Conservation (phyloP, 1,139 yeast species). For the Fermentozyma sake region DNA sequence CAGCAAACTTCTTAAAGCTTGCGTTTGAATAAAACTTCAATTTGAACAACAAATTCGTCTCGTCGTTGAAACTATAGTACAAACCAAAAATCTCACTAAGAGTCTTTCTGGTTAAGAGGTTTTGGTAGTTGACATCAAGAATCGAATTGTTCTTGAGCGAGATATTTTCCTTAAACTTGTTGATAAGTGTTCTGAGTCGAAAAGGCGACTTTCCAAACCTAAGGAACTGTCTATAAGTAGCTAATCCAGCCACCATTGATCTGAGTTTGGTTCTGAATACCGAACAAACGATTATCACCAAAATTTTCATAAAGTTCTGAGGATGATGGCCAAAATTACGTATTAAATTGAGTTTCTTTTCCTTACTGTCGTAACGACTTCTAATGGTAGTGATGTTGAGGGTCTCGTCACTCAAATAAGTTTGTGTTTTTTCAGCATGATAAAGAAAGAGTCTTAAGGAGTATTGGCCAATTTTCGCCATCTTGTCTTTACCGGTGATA, state of each 20-base stretch:
- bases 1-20: constrained; percentile 11
- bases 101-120: constrained; percentile 11
- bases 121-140: constrained; percentile 8
- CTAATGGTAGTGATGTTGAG: constrained; percentile 29
- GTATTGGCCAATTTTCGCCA: constrained; percentile 63
- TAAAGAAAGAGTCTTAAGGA: constrained; percentile 48
- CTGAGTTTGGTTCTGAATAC: constrained; percentile 33
- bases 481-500: constrained; percentile 64
- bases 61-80: constrained; percentile 22
- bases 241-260: constrained; percentile 48
- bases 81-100: constrained; percentile 17
- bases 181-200: constrained; percentile 32
- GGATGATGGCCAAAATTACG: constrained; percentile 41
- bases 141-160: constrained; percentile 7
- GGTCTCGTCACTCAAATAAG: constrained; percentile 29
- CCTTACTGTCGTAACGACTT: constrained; percentile 29
- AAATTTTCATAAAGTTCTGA: constrained; percentile 32
- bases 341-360: constrained; percentile 31
- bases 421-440: constrained; percentile 42
- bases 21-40: constrained; percentile 14
- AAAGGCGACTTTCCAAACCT: constrained; percentile 74
- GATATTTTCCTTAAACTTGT: constrained; percentile 15
- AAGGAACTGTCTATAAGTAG: constrained; percentile 61
- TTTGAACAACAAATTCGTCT: constrained; percentile 18
- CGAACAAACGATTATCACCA: constrained; percentile 28